phyloP scores from a whole-genome alignment of 2,329 filamentous ascomycete genomes.

The Fusarium lateritium region DNA sequence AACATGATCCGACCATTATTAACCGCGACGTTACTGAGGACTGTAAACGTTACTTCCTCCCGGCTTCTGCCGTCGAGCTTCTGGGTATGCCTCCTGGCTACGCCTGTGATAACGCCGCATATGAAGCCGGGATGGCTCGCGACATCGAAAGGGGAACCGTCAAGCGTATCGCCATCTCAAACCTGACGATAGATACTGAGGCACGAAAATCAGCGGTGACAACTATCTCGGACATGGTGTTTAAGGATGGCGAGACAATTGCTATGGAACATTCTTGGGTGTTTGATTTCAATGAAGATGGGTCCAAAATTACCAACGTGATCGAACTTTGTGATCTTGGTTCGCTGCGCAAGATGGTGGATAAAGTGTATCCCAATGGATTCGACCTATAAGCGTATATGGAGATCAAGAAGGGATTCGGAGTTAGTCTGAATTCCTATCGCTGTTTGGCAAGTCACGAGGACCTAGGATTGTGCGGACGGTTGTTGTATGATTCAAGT shows the following conservation, averaged over 20 bases:
- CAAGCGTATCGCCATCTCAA: not conserved
- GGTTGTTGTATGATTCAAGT: no score
- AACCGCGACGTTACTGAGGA: conserved; percentile 28
- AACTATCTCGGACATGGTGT: conserved; percentile 6
- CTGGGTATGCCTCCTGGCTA: not conserved
- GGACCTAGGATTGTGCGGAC: no score
- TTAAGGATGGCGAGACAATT: conserved; percentile 10
- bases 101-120: conserved; percentile 15
- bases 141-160: conserved; percentile 19
- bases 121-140: conserved; percentile 12
- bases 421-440: no score
- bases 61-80: conserved; percentile 2
- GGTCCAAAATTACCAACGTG: conserved; percentile 22
- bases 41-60: conserved; percentile 28
- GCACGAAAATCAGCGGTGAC: conserved; percentile 11
- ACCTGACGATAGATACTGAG: conserved; percentile 22
- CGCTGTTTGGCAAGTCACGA: no score
- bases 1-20: conserved; percentile 28
- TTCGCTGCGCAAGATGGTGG: conserved; percentile 12
- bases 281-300: conserved; percentile 22
- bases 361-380: not conserved
- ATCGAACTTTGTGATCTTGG: conserved; percentile 37
- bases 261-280: conserved; percentile 30
- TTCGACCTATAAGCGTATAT: no score
- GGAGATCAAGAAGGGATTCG: no score